phyloP scores from a whole-genome alignment of 768 basidiomycete genomes.

The Xerocomus brunneocitrinus region DNA sequence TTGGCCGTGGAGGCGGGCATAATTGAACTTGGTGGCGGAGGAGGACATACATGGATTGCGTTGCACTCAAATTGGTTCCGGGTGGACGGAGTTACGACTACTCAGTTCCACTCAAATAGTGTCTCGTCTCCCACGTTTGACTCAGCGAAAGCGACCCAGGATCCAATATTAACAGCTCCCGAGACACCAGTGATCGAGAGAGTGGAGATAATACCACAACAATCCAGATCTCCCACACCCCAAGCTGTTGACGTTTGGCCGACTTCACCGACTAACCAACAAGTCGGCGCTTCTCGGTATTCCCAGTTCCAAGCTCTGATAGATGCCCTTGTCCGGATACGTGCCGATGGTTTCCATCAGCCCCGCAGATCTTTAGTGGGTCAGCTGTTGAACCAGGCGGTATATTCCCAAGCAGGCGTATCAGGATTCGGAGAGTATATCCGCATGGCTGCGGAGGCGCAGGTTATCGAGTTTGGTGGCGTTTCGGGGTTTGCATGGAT shows the following conservation, averaged over 20 bases:
- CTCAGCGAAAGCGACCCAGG: slow-evolving; percentile 6
- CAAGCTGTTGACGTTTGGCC: neutral
- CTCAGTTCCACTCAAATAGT: neutral
- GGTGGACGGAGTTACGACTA: neutral
- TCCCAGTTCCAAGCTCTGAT: slow-evolving; percentile 30
- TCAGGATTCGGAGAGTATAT: slow-evolving; percentile 40
- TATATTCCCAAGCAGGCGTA: slow-evolving; percentile 40
- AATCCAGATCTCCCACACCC: neutral
- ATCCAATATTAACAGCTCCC: slow-evolving; percentile 6
- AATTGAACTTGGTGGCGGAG: slow-evolving; percentile 20
- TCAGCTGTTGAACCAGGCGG: slow-evolving; percentile 25
- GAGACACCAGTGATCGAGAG: slow-evolving; percentile 8
- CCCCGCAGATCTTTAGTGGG: slow-evolving; percentile 39
- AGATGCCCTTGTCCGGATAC: slow-evolving; percentile 28
- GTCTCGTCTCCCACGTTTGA: slow-evolving; percentile 12
- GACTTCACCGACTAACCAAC: neutral
- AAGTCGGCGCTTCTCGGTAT: neutral
- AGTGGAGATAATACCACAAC: neutral
- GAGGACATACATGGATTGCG: slow-evolving; percentile 23
- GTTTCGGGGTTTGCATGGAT: slow-evolving; percentile 35
- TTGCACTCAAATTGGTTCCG: slow-evolving; percentile 25
- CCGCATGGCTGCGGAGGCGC: slow-evolving; percentile 34
- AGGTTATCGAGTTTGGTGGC: slow-evolving; percentile 41
- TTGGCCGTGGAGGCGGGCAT: slow-evolving; percentile 26
- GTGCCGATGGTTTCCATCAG: slow-evolving; percentile 29